Evolutionary conservation across 176 grass and related monocot species (phyloP), one percentile per base, ranked within the genome.

Genomic region (Juncus inflexus): DNA sequence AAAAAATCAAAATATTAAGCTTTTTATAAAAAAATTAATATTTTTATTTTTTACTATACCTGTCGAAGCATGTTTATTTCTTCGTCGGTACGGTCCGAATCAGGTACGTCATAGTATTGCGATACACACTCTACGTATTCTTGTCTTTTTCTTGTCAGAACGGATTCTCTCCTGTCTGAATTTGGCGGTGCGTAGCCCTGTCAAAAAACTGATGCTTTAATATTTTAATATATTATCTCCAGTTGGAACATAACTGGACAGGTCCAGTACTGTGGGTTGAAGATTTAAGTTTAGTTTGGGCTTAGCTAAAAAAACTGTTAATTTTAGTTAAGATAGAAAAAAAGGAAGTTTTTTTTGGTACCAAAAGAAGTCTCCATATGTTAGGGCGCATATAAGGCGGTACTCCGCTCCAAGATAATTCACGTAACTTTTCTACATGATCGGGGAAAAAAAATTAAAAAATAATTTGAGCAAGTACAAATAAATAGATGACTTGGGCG

Each of bases 51-150:
- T 28, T 6, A 47, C 43, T 47, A 61, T 55, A 99, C 94, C 89
- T 92, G 89, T 52, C 89, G 85, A 82, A 99, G 89, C 94, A 92
- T 99, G 60, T 81, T 99, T n/a, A 99, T 94, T 74, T 99, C 95
- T 86, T 99, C 95, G 82, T 99, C 95, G 2, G 89, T 89, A 50
- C 95, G 85, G 40, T 99, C 89, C 10, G 60, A 74, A 70, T 99
- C 95, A 0, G 83, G 78, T 84, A 99, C 84, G 66, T 99, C 89
- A 35, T 99, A 87, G 58, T 86, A 99, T 53, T 94, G 95, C 80
- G 95, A 84, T 63, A 99, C 95, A 41, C 95, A 99, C 67, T 99
- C 95, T 8, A 99, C 85, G 73, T 99, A 99, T 68, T 99, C 94
- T 13, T 86, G 86, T 64, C 95, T 80, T 86, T 99, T 99, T 49